Conservation (phyloP, 2,329 filamentous ascomycete genomes). For the Chaetomiaceae sp. region DNA sequence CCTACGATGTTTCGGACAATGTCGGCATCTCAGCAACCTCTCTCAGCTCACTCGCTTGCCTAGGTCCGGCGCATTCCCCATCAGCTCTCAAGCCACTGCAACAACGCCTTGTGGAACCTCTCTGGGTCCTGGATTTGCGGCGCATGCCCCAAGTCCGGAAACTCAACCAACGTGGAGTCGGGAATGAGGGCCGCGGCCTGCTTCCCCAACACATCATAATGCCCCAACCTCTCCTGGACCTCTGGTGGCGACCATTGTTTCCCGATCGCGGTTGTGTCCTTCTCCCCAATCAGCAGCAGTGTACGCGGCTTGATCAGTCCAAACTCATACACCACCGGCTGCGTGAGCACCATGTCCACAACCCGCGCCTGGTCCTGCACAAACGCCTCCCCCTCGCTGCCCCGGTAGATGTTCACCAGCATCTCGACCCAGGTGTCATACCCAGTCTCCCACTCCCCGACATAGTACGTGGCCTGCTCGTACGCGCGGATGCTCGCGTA, state of each 20-base stretch:
- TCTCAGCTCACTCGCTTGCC: too few relatives aligned
- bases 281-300: slow-evolving; percentile 46
- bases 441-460: slow-evolving; percentile 41
- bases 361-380: slow-evolving; percentile 45
- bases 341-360: slow-evolving; percentile 52
- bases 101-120: slow-evolving; percentile 41
- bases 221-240: slow-evolving; percentile 42
- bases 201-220: slow-evolving; percentile 44
- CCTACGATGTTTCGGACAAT: too few relatives aligned
- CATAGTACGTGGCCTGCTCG: slow-evolving; percentile 45
- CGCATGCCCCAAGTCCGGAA: slow-evolving; percentile 46
- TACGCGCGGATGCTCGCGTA: slow-evolving; percentile 43
- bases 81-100: slow-evolving; percentile 38
- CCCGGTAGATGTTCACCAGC: slow-evolving; percentile 48
- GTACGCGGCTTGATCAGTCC: slow-evolving; percentile 40
- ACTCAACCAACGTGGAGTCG: slow-evolving; percentile 41
- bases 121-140: slow-evolving; percentile 49
- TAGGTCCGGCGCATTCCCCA: too few relatives aligned
- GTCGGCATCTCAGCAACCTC: too few relatives aligned
- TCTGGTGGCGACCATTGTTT: slow-evolving; percentile 45
- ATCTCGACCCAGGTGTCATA: slow-evolving; percentile 54
- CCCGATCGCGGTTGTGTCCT: slow-evolving; percentile 52
- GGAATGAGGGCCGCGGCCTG: slow-evolving; percentile 37
- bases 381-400: slow-evolving; percentile 38
- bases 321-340: slow-evolving; percentile 48